phyloP scores from a whole-genome alignment of 2,329 filamentous ascomycete genomes.

The Chrysosporium queenslandicum region DNA sequence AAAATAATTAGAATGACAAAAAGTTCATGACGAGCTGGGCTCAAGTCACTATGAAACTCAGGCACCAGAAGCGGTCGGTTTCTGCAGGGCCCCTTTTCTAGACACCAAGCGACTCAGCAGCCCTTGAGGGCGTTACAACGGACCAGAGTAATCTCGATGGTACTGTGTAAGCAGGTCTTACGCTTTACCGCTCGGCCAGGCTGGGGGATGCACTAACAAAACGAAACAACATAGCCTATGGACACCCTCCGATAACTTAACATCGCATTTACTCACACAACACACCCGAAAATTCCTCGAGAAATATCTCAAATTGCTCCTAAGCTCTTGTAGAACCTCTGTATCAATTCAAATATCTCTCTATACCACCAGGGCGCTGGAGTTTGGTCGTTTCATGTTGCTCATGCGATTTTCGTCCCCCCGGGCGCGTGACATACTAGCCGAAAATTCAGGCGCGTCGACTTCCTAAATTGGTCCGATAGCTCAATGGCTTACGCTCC shows the following conservation, averaged over 20 bases:
- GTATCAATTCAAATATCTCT: not conserved
- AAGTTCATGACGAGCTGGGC: conserved; percentile 4
- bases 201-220: not conserved
- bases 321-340: not conserved
- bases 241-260: not conserved
- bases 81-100: not conserved
- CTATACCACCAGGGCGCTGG: not conserved
- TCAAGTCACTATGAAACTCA: conserved; percentile 4
- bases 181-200: conserved; percentile 8
- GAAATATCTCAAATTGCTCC: not conserved
- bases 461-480: not conserved
- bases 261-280: conserved; percentile 4
- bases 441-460: not conserved
- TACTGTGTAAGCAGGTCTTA: conserved; percentile 6
- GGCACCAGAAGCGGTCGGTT: conserved; percentile 8
- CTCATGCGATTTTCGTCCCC: too few relatives aligned
- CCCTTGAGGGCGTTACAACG: conserved; percentile 5
- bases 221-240: not conserved
- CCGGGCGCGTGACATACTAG: not conserved
- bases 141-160: not conserved
- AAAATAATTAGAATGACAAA: conserved; percentile 1
- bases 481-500: not conserved
- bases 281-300: not conserved
- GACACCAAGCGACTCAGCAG: not conserved
- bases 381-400: too few relatives aligned